Evolutionary conservation across 257 asterid genomes (phyloP), one percentile per base, ranked within the genome.

Genomic region (Mentha longifolia): DNA sequence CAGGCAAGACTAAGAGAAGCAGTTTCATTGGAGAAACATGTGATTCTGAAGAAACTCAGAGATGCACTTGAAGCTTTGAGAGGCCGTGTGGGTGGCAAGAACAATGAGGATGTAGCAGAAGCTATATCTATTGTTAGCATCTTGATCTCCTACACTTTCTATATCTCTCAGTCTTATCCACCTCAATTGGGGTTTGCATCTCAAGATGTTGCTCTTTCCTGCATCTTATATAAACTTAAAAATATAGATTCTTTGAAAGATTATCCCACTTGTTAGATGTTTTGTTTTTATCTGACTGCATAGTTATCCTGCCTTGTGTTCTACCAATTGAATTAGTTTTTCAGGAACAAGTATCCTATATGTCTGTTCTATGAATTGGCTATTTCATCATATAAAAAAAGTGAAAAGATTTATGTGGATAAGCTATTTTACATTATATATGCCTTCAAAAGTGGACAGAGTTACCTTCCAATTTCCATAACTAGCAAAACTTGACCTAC

Each of bases 1-100:
- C 85, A 93, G 98, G 98, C 97, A 65, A 89, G 84, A 76, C 92
- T 91, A 41, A 89, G 83, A 79, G 98, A 91, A 75, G 96, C 96
- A 63, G 96, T 95, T 76, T 93, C 98, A 8, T 61, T 93, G 79
- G 98, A 93, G 87, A 91, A 89, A 80, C 97, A 93, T 50, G 97
- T 93, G 73, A 92, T 93, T 79, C 78, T 93, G 46, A 93, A 89
- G 85, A 93, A 88, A 85, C 96, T 93, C 57, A 83, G 97, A 79
- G 98, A 93, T 75, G 86, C 97, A 33, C 95, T 93, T 71, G 97
- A 91, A 84, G 87, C 91, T 46, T 73, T 93, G 72, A 86, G 81
- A 84, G 98, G 96, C 22, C 96, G 92, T 7, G 94, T 91, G 67
- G 87, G 88, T 37, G 88, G 91, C 30, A 87, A 70, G 80, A 89